Evolutionary conservation across 805 yeast genomes (phyloP).

Genomic region (Cyberlindnera amylophila): DNA sequence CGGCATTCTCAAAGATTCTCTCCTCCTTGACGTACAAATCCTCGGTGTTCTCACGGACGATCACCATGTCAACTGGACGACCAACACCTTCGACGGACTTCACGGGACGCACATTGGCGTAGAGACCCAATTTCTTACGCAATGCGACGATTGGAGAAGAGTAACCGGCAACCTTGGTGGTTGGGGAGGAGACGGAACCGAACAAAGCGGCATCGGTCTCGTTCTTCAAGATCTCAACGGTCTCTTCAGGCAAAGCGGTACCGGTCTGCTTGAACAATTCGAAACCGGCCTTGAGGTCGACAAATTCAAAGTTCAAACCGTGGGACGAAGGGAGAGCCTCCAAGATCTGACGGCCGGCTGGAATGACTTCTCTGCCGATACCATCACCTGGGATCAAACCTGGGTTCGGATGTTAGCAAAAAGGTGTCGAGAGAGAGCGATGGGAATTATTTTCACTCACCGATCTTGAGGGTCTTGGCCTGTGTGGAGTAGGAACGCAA

Average conservation of each 20-base stretch:
- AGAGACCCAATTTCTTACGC: slow-evolving; percentile 89
- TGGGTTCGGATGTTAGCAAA: neutral
- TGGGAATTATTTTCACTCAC: slow-evolving; percentile 3
- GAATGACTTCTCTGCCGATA: slow-evolving; percentile 95
- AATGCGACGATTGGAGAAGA: slow-evolving; percentile 99
- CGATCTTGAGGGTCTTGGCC: slow-evolving; percentile 50
- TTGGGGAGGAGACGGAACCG: slow-evolving; percentile 96
- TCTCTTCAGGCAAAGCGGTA: slow-evolving; percentile 89
- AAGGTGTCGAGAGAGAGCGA: slow-evolving; percentile 16
- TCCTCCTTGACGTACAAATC: slow-evolving; percentile 96
- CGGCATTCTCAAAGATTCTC: slow-evolving; percentile 62
- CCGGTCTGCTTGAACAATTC: slow-evolving; percentile 95
- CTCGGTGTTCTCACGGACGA: slow-evolving; percentile 98
- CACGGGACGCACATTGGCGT: slow-evolving; percentile 97
- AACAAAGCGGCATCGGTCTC: slow-evolving; percentile 96
- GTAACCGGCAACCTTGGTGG: slow-evolving; percentile 91
- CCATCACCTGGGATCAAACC: slow-evolving; percentile 96
- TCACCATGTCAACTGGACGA: slow-evolving; percentile 93
- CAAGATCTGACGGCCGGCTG: slow-evolving; percentile 87
- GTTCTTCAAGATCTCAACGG: slow-evolving; percentile 69
- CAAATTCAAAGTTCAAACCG: slow-evolving; percentile 80
- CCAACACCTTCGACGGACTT: slow-evolving; percentile 85
- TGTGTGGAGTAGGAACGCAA: slow-evolving; percentile 34
- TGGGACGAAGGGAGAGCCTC: slow-evolving; percentile 76
- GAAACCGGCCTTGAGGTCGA: slow-evolving; percentile 88